Base-by-base conservation (phyloP, 306 rosid genomes). In the Acacia crassicarpa region DNA sequence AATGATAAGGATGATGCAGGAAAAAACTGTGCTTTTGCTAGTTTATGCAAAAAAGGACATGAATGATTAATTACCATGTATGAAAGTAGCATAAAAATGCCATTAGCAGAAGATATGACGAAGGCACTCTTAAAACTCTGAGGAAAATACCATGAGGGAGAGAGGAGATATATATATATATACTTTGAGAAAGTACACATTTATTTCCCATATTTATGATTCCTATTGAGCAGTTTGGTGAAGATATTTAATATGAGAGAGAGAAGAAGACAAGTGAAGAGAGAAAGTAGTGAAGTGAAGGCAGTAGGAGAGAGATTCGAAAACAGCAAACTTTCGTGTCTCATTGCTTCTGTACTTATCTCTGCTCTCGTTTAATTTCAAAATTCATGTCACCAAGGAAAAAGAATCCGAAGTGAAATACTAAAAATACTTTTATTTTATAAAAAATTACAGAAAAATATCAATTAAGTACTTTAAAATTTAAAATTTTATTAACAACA, bases 251-350 rank as follows among this genome's bases (percentile, higher is more conserved):
- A 74, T 83, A 67, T 74, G 91, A 82, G 87, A 81, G 91, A 87
- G 89, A 38, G 41, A 38, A 35, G 40, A 83, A 72, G 78, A 41
- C 65, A 11, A 46, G 62, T 67, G 81, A 11, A 66, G 62, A 40
- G 72, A 54, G 72, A 62, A 43, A 43, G 79, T 38, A 77, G 62
- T 16, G n/a, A 16, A 77, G 62, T 16, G n/a, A 16, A 49, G 56
- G n/a, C 1, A 49, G 58, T 17, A 5, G n/a, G 0, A 56, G 49
- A n/a, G 71, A 80, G 81, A 89, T 78, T 78, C 86, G 79, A 77
- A 82, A 85, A 86, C 87, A 88, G 86, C 75, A 81, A 81, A 87
- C 79, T 77, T 80, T 81, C 79, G 79, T 69, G 88, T 84, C 91
- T 81, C 85, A 71, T 80, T 83, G 85, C 78, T 45, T 58, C 74